These are phyloP conservation scores for Beauveria bassiana DNA, from an alignment of 2,329 filamentous ascomycete genomes.

Conservation along the genomic window DNA sequence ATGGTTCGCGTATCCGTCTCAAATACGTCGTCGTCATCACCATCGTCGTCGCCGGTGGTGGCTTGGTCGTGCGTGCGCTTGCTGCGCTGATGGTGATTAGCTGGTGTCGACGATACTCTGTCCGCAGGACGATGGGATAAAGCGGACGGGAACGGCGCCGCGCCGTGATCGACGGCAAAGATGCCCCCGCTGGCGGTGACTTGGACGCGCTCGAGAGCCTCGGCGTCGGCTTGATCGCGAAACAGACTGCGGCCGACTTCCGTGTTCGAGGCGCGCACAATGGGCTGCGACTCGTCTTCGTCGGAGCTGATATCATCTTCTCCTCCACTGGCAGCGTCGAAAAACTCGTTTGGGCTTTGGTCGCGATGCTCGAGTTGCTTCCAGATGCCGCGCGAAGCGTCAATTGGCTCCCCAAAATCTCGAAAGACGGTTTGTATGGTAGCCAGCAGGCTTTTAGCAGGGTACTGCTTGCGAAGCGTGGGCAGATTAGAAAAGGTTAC, in stretches of 20 bases:
- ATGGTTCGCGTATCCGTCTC: conserved; percentile 21
- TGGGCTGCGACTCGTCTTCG: conserved; percentile 15
- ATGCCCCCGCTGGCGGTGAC: neutral
- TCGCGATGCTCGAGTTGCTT: neutral
- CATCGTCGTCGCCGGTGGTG: conserved; percentile 2
- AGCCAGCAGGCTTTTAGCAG: neutral
- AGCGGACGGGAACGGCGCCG: neutral
- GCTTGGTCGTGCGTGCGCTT: neutral
- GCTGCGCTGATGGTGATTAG: neutral
- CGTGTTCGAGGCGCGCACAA: neutral
- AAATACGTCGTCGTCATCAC: conserved; percentile 19
- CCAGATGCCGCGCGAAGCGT: neutral
- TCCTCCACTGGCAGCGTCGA: conserved; percentile 12
- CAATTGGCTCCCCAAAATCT: neutral
- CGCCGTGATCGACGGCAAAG: neutral
- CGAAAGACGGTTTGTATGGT: neutral
- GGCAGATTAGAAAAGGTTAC: neutral
- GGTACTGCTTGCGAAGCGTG: neutral
- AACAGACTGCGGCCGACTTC: neutral
- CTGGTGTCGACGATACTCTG: no score
- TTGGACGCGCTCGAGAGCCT: neutral
- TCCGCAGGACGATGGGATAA: neutral
- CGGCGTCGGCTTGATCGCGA: neutral
- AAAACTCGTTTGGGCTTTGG: neutral
- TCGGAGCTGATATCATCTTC: conserved; percentile 12